Evolutionary conservation across 2,329 filamentous ascomycete genomes (phyloP), one percentile per base, ranked within the genome.

Genomic region (Coniochaeta ligniaria): DNA sequence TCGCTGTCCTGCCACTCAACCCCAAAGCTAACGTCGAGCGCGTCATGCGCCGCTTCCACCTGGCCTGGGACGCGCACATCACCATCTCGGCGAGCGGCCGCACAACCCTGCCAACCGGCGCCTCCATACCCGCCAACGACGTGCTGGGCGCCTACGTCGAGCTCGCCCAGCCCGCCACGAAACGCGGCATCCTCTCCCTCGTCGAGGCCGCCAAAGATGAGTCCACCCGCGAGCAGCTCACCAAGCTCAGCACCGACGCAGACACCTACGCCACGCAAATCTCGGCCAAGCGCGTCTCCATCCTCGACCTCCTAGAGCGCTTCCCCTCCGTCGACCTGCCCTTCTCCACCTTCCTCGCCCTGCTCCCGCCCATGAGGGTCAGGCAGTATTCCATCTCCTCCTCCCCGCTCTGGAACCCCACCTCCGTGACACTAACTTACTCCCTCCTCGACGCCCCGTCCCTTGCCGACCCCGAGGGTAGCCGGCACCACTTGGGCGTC

Each of bases 381-480:
- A 83, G 89, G n/a, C 87, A 91, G 71, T 92, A 92, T 66, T 90
- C 86, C 35, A 91, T 93, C 68, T 92, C 89, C 0, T 92, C 89
- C 0, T 91, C 89, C 0, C 88, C 89, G 0, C 77, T 91, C 0
- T 78, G 76, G 63, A 80, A 87, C 63, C 77, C 83, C 0, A 75
- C 74, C 12, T 78, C 78, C 61, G 81, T 83, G 58, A 86, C 87
- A 0, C 79, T 93, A 28, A 92, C 88, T 3, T 92, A 89, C 74
- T 80, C 81, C 3, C 80, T 92, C 1, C 79, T 90, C 58, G 80
- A 87, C 56, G 77, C 76, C 2, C 80, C 82, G 0, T 80, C 85
- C 0, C 74, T 80, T 12, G 77, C 80, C 2, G 77, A 76, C 58
- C 76, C 77, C 59, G 6, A 24, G 35, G 79, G 80, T 14, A 79